phyloP scores from a whole-genome alignment of 2,329 filamentous ascomycete genomes.

The Gyromitra esculenta region DNA sequence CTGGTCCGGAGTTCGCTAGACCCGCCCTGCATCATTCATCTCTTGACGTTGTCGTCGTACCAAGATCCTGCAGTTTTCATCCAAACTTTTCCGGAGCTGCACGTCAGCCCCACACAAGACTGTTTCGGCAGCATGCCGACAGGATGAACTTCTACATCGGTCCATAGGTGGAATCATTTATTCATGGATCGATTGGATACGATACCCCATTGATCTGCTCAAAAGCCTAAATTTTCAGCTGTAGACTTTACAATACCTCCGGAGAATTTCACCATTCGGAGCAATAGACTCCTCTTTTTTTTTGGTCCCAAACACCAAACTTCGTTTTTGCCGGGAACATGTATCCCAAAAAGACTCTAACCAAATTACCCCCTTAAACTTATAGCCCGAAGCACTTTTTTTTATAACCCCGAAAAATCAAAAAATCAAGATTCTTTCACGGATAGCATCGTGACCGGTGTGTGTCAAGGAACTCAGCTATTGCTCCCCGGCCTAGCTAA shows the following conservation, averaged over 20 bases:
- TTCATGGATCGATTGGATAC: conserved; percentile 37
- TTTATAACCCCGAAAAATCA: background rate
- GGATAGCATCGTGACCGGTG: conserved; percentile 26
- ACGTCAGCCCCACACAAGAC: conserved; percentile 36
- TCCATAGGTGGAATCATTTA: background rate
- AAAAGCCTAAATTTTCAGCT: conserved; percentile 11
- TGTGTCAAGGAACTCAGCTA: conserved; percentile 15
- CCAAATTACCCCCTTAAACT: background rate
- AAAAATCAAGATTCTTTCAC: conserved; percentile 1
- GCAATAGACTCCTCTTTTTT: background rate
- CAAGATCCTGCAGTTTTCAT: conserved; percentile 42
- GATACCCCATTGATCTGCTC: conserved; percentile 27
- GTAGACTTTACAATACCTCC: background rate
- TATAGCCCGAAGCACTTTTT: no score
- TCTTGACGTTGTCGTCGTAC: conserved; percentile 11
- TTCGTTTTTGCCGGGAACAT: background rate
- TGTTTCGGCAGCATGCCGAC: conserved; percentile 43
- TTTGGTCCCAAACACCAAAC: background rate
- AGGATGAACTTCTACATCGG: conserved; percentile 5
- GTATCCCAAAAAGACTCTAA: background rate
- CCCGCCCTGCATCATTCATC: conserved; percentile 36
- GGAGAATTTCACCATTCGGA: background rate
- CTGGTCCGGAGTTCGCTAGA: conserved; percentile 35
- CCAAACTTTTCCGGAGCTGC: conserved; percentile 40
- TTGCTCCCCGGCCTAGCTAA: background rate